Evolutionary conservation across 2,329 filamentous ascomycete genomes (phyloP), one percentile per base, ranked within the genome.

Genomic region (Zalaria sp.): DNA sequence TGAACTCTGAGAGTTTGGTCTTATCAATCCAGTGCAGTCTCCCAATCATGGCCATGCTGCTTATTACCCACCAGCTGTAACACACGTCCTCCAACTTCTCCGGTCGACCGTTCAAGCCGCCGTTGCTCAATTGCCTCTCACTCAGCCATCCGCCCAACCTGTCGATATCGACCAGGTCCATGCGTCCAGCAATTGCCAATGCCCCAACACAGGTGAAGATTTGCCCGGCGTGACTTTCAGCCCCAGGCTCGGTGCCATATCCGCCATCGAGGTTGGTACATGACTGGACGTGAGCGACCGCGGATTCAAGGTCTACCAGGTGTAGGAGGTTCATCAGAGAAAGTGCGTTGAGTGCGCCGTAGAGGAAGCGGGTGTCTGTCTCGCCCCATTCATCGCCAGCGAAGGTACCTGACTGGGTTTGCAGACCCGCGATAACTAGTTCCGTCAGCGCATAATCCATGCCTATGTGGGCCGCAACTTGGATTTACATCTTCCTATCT

Each of bases 1-100:
- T 95, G 62, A 94, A 98, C 25, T 63, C 61, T 40, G 79, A 73
- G 53, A 98, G 72, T 56, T 84, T 83, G 43, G 79, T 71, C 39
- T 79, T 75, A 65, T 98, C 85, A 57, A 98, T 93, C 91, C 91
- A 98, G 59, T 95, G 84, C 41, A 87, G 72, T 42, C 81, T 79
- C 41, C 74, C 79, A 51, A 98, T 83, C 72, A 96, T 95, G 37
- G 83, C 81, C 51, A 98, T 66, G 58, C 88, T 94, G 57, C 84
- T 89, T 56, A 89, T 67, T 36, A 96, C 91, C 91, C 91, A 98
- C 91, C 91, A 98, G 59, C 86, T 94, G 65, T 98, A 98, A 66
- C 91, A 98, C 9, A 94, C 89, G 59, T 98, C 91, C 58, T 94
- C 89, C 47, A 83, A 67, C 68, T 98, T 98, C 65, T 96, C 91